Evolutionary conservation across 768 basidiomycete species (phyloP), one percentile per base, ranked within the genome.

Genomic region (Mycena alexandri): DNA sequence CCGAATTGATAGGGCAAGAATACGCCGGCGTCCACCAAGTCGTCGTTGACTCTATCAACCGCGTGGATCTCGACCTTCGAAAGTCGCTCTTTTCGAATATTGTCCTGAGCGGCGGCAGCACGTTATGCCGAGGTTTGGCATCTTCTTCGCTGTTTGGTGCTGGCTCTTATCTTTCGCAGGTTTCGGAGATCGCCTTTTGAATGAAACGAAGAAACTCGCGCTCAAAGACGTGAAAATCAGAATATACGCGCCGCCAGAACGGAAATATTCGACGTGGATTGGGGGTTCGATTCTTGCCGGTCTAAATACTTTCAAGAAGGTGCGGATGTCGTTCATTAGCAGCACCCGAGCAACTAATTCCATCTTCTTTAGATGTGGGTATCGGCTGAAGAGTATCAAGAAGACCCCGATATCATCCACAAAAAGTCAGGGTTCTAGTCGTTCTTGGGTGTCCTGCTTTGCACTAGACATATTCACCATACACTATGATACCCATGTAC

Each of bases 191-290:
- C 91, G 98, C 59, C 84, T 99, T 56, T 84, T 99, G 65, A 95
- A 96, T 74, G 98, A 99, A 80, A 94, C 98, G 57, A 98, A 98
- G 85, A 96, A 94, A 82, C 82, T 98, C 52, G 95, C 96, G 29
- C 79, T 98, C 71, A 95, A 96, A 77, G 97, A 99, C 72, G 89
- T 97, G 75, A 99, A 99, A 84, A 95, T 99, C 80, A 98, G 97
- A 84, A 99, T 99, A 74, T 97, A 94, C 73, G 98, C 98, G 29
- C 98, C 98, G 21, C 98, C 98, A n/a, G 98, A 99, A 80, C 90
- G 98, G 72, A 99, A 99, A 79, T 97, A 97, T 80, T 95, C 94
- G 38, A 95, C 94, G 51, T 96, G 94, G 94, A 96, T 96, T 74
- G 97, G 98, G 59, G 98, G 98, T 7, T 96, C 94, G 63, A 99